These are phyloP conservation scores for Raffaelea ambrosiae DNA, from an alignment of 2,329 filamentous ascomycete genomes.

Conservation along the genomic window DNA sequence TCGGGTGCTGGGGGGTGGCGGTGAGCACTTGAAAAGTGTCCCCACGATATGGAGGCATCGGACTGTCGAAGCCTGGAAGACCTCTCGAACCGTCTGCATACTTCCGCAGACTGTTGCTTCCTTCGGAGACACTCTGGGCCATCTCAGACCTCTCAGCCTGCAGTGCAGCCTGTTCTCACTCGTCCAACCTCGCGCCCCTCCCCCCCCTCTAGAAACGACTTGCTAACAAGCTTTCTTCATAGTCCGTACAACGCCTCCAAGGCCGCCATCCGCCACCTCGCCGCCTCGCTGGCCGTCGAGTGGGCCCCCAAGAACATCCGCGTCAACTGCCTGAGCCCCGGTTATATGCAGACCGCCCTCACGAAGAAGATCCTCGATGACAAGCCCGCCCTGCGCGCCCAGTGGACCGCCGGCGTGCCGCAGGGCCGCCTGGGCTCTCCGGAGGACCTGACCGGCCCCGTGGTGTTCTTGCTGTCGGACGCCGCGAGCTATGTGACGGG, in stretches of 20 bases:
- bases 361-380: conserved; percentile 92
- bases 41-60: too few relatives aligned
- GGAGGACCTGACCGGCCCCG: conserved; percentile 87
- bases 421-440: conserved; percentile 90
- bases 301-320: conserved; percentile 84
- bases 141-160: too few relatives aligned
- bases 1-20: too few relatives aligned
- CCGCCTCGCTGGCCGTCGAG: conserved; percentile 81
- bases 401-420: conserved; percentile 90
- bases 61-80: too few relatives aligned
- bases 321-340: conserved; percentile 91
- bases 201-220: not conserved
- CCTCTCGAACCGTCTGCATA: too few relatives aligned
- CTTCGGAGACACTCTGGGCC: too few relatives aligned
- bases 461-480: conserved; percentile 77
- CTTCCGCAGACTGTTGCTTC: too few relatives aligned
- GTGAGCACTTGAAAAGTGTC: too few relatives aligned
- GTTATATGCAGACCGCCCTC: conserved; percentile 94
- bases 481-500: conserved; percentile 65
- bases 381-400: conserved; percentile 78
- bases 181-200: not conserved
- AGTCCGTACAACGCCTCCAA: conserved; percentile 88
- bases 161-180: not conserved
- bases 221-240: not conserved
- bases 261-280: conserved; percentile 83